These are phyloP conservation scores for Microbotryum intermedium DNA, from an alignment of 1,284 basidiomycete genomes.

Conservation along the genomic window DNA sequence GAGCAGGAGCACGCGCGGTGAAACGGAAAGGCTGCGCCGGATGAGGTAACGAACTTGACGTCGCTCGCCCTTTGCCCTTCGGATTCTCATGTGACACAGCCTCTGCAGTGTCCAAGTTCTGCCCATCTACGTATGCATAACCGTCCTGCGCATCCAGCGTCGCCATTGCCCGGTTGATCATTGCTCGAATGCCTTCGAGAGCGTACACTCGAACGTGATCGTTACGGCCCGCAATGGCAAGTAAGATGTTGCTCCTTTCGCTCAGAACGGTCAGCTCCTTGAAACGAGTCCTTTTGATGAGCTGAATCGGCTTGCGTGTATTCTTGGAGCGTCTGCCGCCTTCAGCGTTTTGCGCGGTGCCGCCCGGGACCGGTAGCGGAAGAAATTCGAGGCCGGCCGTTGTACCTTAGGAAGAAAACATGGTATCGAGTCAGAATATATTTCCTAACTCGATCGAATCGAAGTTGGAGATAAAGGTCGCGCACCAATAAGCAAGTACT, in stretches of 20 bases:
- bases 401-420: constrained; percentile 12
- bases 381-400: constrained; percentile 34
- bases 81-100: too few relatives aligned
- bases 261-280: constrained; percentile 32
- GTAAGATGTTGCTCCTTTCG: constrained; percentile 34
- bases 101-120: too few relatives aligned
- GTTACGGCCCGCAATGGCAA: constrained; percentile 36
- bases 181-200: constrained; percentile 33
- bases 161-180: constrained; percentile 33
- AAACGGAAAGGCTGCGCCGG: neutral
- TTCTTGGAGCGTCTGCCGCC: constrained; percentile 16
- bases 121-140: constrained; percentile 7
- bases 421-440: neutral
- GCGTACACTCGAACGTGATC: constrained; percentile 37
- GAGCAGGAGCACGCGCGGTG: neutral
- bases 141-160: constrained; percentile 15
- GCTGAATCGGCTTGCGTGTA: constrained; percentile 32
- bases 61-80: constrained; percentile 8
- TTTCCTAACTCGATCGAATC: neutral
- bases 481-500: constrained; percentile 34
- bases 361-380: constrained; percentile 27
- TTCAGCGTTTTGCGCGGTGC: constrained; percentile 10
- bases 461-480: neutral
- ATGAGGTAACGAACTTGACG: neutral
- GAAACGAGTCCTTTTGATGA: constrained; percentile 36